Conservation (phyloP, 768 basidiomycete species). For the Tricholoma hemisulphureum region DNA sequence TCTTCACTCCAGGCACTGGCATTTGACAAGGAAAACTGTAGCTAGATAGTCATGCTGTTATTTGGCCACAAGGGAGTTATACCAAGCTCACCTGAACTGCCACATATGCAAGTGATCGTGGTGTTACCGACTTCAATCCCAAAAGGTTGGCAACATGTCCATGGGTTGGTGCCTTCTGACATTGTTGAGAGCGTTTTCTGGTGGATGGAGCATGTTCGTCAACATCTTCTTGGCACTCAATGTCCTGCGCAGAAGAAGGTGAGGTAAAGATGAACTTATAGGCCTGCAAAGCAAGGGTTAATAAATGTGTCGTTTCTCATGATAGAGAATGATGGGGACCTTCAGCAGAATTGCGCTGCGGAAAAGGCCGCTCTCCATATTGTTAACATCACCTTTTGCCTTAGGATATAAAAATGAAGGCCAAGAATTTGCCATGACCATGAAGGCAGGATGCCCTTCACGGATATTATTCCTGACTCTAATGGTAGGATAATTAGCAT, state of each 20-base stretch:
- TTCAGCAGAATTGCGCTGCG: slow-evolving; percentile 8
- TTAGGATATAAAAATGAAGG: slow-evolving; percentile 18
- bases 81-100: no score
- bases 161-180: neutral
- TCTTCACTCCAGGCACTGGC: no score
- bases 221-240: no score
- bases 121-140: slow-evolving; percentile 13
- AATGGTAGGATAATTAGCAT: neutral
- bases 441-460: slow-evolving; percentile 13
- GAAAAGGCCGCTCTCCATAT: slow-evolving; percentile 11
- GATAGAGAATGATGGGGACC: slow-evolving; percentile 6
- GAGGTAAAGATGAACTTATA: no score
- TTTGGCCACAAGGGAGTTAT: neutral
- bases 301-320: slow-evolving; percentile 14
- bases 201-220: neutral
- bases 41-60: neutral
- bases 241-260: no score
- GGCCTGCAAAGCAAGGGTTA: slow-evolving; percentile 13
- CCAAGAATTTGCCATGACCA: slow-evolving; percentile 16
- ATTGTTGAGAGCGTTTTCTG: neutral
- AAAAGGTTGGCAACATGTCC: slow-evolving; percentile 4
- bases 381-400: neutral
- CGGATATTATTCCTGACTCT: slow-evolving; percentile 9
- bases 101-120: no score
- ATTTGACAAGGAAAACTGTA: slow-evolving; percentile 15